Evolutionary conservation across 2,329 filamentous ascomycete genomes (phyloP).

Genomic region (Diaporthe sp.): DNA sequence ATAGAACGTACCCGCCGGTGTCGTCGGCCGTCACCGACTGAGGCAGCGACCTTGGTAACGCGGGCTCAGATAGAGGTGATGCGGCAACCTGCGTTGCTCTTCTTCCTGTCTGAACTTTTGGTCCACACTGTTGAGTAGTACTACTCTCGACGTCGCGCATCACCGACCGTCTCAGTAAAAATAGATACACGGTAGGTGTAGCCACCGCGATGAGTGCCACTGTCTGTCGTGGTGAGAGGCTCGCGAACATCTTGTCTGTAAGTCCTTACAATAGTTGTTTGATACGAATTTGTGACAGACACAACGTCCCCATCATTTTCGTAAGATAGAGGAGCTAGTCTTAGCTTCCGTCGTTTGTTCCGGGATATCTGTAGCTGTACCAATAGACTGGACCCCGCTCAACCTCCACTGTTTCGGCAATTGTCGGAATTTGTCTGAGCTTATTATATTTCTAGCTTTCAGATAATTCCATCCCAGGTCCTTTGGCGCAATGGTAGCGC

Average conservation of each 20-base stretch:
- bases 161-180: slow-evolving; percentile 5
- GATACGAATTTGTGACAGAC: neutral
- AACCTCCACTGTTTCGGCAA: neutral
- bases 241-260: neutral
- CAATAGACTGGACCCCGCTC: neutral
- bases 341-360: neutral
- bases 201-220: neutral
- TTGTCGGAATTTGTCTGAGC: too few species aligned
- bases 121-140: neutral
- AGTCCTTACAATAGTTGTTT: too few species aligned
- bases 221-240: neutral
- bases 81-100: neutral
- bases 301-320: neutral
- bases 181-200: neutral
- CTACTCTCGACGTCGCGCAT: slow-evolving; percentile 16
- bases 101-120: neutral
- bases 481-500: slow-evolving; percentile 34
- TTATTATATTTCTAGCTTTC: too few species aligned
- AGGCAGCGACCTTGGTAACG: slow-evolving; percentile 19
- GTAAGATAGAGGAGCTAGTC: neutral
- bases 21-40: neutral
- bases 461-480: neutral
- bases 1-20: neutral
- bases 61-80: neutral
- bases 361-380: neutral